Evolutionary conservation across 805 yeast species (phyloP), one percentile per base, ranked within the genome.

Genomic region (Myxozyma monticola): DNA sequence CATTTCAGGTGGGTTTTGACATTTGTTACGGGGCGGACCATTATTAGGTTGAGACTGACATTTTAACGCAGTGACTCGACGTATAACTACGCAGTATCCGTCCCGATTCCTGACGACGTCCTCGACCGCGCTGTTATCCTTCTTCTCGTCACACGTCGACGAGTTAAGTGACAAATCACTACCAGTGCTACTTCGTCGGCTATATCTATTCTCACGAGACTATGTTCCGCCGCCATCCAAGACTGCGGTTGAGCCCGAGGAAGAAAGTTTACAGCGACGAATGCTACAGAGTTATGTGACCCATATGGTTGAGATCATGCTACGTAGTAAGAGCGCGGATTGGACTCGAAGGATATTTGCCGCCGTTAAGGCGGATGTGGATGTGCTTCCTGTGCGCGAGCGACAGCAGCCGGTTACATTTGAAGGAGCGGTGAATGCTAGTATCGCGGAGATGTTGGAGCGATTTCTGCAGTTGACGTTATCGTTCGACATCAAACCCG

Each of bases 81-180:
- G 83, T 50, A 83, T 88, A 53, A 71, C 73, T 33, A 85, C 95
- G 0, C 65, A 79, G 17, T 81, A 83, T 62, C 96, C 97, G 6
- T 85, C 96, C 0, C 79, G 85, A 54, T 89, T 86, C 62, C 69
- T 90, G 40, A 76, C 84, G 1, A 84, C 87, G 77, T 79, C 83
- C 0, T 76, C 82, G 0, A 65, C 84, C 1, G 74, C 88, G 0
- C 65, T 83, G 31, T 68, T 84, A 45, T 80, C 80, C 42, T 75
- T 79, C 29, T 64, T 80, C 14, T 71, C 74, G 29, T 55, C 65
- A 7, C 79, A 80, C 54, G 63, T 68, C 4, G 68, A 67, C 17
- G 51, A 53, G 26, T 57, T 65, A 26, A 60, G 45, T 30, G 61
- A 57, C 40, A 67, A 58, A 9, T 73, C 74, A 28, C 57, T 67